These are phyloP conservation scores for Colletotrichum zoysiae DNA, from an alignment of 2,329 filamentous ascomycete species.

Conservation along the genomic window DNA sequence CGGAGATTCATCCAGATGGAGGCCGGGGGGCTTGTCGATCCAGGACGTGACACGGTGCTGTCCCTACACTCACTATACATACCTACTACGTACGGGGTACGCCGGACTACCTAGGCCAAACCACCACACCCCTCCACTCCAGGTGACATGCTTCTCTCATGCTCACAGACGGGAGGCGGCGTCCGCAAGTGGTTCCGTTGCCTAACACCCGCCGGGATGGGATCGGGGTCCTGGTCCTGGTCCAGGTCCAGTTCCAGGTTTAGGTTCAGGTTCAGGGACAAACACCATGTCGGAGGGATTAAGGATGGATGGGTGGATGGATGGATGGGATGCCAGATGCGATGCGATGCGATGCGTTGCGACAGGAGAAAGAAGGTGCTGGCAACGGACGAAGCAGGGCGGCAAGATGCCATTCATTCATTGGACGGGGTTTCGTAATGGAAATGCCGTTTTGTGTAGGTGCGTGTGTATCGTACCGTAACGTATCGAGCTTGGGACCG, in stretches of 20 bases:
- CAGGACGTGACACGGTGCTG: conserved; percentile 21
- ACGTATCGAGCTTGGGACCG: conserved; percentile 13
- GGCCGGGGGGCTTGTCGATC: conserved; percentile 39
- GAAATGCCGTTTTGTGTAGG: conserved; percentile 48
- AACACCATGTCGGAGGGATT: background rate
- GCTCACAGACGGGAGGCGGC: conserved; percentile 31
- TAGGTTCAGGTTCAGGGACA: conserved; percentile 2
- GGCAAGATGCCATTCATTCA: conserved; percentile 44
- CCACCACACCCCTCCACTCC: conserved; percentile 5
- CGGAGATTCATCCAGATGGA: conserved; percentile 41
- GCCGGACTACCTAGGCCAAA: conserved; percentile 2
- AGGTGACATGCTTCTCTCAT: conserved; percentile 35
- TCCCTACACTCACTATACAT: too few relatives aligned
- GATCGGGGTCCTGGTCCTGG: background rate
- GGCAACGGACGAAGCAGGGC: conserved; percentile 31
- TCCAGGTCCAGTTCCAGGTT: background rate
- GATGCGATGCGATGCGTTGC: background rate
- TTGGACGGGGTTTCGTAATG: conserved; percentile 56
- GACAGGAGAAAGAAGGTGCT: conserved; percentile 30
- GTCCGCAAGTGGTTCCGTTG: background rate
- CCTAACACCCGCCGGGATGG: background rate
- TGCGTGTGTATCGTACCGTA: background rate
- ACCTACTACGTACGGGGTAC: background rate
- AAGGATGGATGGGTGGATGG: background rate
- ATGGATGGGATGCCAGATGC: background rate